Base-by-base conservation (phyloP, 805 yeast species). In the Teunomyces lycoperdinae region DNA sequence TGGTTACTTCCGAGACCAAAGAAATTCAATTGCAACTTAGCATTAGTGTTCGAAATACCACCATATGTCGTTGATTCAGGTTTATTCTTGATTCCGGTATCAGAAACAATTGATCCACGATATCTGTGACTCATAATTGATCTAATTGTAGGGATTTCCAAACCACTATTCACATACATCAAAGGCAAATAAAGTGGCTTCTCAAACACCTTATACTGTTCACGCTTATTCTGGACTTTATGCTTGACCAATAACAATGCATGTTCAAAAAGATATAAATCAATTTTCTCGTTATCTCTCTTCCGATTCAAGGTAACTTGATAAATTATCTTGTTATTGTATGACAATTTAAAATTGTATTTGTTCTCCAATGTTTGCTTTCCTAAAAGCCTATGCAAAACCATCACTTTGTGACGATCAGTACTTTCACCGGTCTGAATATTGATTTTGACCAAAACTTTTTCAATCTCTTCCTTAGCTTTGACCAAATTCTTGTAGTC, bases 371-470 rank as follows among this genome's bases (percentile, higher is more conserved):
- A 77, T 45, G 89, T 84, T 64, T 89, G 96, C 59, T 88, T 87
- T 8, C 77, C 78, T 40, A 73, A 60, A 29, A 71, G 63, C 45
- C 76, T 52, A 50, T 73, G 77, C 62, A 94, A 76, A 43, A 90
- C 84, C 73, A 90, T 86, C 51, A 94, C 78, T 54, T 91, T 89
- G 69, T 90, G 89, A 54, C 97, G 78, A 72, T 92, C 97, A 33
- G 94, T 90, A 28, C 96, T 89, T 56, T 86, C 91, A 69, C 99
- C 99, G 35, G 95, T 84, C 57, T 91, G 97, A 43, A 81, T 77
- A 64, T 94, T 89, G 53, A 89, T 86, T 61, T 87, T 80, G 27
- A 77, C 83, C 68, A 94, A 78, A 51, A 90, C 81, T 52, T 81
- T 85, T 50, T 85, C 83, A 32, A 92, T 78, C 57, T 85, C 81